Percentiles rank a stretch among this genome's conserved stretches.
Conservation (phyloP, 1,284 basidiomycete species). For the Gymnopus androsaceus region DNA sequence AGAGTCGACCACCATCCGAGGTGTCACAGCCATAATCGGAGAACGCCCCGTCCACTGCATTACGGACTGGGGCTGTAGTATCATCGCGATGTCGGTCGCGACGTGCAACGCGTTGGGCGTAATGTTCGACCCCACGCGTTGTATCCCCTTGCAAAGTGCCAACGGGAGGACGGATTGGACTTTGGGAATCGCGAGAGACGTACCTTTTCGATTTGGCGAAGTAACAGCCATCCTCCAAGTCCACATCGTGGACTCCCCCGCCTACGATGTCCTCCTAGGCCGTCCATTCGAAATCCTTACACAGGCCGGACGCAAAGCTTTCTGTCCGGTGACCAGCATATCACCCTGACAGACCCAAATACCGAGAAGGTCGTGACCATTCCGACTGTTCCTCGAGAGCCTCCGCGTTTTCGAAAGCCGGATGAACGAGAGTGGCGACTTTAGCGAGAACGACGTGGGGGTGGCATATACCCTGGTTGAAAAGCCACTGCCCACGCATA, state of each 20-base stretch:
- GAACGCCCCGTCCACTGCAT: not conserved
- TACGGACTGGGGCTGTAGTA: conserved; percentile 25
- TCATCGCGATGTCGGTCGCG: conserved; percentile 24
- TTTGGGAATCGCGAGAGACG: conserved; percentile 25
- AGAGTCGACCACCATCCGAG: not conserved
- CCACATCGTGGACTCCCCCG: conserved; percentile 26
- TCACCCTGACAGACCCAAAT: not conserved
- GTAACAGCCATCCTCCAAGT: conserved; percentile 29
- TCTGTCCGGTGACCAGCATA: not conserved
- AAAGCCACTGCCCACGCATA: no score
- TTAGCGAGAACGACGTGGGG: not conserved
- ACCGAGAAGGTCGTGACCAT: not conserved
- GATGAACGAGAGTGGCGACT: not conserved
- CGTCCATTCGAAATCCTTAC: conserved; percentile 35
- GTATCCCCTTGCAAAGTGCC: conserved; percentile 25
- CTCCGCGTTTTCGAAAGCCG: not conserved
- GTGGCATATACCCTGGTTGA: not conserved
- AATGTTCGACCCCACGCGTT: conserved; percentile 23
- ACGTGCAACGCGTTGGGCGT: conserved; percentile 16
- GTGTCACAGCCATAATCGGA: not conserved
- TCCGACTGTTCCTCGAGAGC: no score
- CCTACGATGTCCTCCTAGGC: conserved; percentile 36
- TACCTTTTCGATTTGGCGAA: conserved; percentile 27
- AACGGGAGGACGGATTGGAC: conserved; percentile 24
- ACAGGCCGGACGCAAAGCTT: conserved; percentile 14